A percentile compares a stretch with the other conserved stretches of the same genome.
These are phyloP conservation scores for Microbotryum scabiosae DNA, from an alignment of 1,284 basidiomycete species.

Conservation along the genomic window DNA sequence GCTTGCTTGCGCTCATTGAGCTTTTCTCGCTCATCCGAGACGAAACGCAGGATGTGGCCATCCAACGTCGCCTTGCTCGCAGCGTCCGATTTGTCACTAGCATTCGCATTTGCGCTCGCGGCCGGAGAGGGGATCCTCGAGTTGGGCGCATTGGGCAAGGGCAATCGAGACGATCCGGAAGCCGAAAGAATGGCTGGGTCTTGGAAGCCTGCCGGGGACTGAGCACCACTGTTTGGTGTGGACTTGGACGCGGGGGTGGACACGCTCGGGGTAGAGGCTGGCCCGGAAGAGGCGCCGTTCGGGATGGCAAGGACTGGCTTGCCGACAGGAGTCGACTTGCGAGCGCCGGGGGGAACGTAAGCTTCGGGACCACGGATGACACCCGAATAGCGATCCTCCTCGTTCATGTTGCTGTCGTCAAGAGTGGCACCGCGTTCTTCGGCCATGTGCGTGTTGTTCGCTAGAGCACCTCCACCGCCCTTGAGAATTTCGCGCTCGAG, in stretches of 20 bases:
- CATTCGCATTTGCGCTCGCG: conserved; percentile 1
- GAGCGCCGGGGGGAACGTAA: conserved; percentile 84
- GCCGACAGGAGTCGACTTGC: conserved; percentile 41
- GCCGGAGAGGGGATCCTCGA: conserved; percentile 40
- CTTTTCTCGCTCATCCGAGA: conserved; percentile 77
- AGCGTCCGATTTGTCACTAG: background rate
- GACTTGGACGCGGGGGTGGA: conserved; percentile 5
- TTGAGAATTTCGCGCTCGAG: conserved; percentile 86
- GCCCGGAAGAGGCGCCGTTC: conserved; percentile 17
- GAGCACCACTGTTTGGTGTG: conserved; percentile 1
- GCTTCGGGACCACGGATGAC: conserved; percentile 81
- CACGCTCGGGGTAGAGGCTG: conserved; percentile 8
- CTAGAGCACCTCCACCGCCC: background rate
- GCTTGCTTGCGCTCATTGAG: conserved; percentile 67
- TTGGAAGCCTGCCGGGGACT: background rate
- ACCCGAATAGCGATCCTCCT: conserved; percentile 94
- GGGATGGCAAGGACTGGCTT: conserved; percentile 28
- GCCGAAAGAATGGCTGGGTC: conserved; percentile 37
- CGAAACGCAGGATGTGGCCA: conserved; percentile 67
- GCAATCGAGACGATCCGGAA: conserved; percentile 13
- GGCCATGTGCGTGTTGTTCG: conserved; percentile 69
- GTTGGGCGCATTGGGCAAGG: background rate
- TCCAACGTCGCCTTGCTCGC: conserved; percentile 34
- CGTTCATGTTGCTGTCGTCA: conserved; percentile 69
- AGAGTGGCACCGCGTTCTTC: conserved; percentile 70